Evolutionary conservation across 1,284 basidiomycete species (phyloP), one percentile per base, ranked within the genome.

Genomic region (Tylopilus microsporus): DNA sequence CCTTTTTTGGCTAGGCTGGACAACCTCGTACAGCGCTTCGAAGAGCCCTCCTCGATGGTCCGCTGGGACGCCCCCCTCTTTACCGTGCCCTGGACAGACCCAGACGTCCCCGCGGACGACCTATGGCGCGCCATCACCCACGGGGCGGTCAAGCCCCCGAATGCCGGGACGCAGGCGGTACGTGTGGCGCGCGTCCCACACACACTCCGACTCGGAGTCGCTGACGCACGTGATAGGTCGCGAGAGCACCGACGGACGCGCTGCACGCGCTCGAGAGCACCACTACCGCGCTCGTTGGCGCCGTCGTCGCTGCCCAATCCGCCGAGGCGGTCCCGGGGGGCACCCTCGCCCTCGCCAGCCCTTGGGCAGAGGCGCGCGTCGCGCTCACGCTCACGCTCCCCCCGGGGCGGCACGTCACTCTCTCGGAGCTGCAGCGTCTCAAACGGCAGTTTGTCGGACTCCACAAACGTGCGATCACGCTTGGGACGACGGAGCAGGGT

Each of bases 1-100:
- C n/a, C n/a, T n/a, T 25, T 25, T 25, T 25, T 36, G 34, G 25
- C 1, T 69, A 96, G 94, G 3, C 81, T 98, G 43, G 91, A 96
- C 32, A 96, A 95, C 72, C 82, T 99, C 3, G 76, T 97, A 15
- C 81, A 87, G 70, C 84, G 96, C 43, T 98, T 87, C 66, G 96
- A 99, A 76, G 96, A 98, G 72, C 96, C 96, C 0, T 94, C 91
- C 0, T 94, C 94, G 1, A 96, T 96, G 88, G 93, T 92, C 13
- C 84, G 95, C 49, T 99, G 96, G 96, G 96, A 99, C 74, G 90
- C 94, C 0, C 96, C 96, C 0, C 80, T 98, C 37, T 91, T 98
- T 71, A 92, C 91, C 2, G 75, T 98, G 0, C 76, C 86, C 3
- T 91, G 87, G 84, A 80, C 83, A 39, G 91, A 94, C 61, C 77